phyloP scores from a whole-genome alignment of 805 yeast species.

The Brettanomyces custersianus region DNA sequence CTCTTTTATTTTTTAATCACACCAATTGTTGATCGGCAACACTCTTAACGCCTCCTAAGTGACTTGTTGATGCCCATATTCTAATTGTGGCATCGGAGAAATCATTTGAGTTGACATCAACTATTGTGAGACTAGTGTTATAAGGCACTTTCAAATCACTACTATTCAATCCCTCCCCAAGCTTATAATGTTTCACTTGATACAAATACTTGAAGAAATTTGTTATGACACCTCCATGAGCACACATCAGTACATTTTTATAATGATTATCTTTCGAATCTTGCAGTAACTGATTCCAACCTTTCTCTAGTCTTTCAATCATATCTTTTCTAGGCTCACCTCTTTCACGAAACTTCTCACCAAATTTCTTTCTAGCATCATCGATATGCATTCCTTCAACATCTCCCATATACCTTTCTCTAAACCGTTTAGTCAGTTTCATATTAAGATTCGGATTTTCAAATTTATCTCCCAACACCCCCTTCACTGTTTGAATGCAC shows the following conservation, averaged over 20 bases:
- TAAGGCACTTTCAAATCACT: constrained; percentile 50
- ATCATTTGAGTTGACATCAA: constrained; percentile 40
- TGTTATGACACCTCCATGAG: constrained; percentile 80
- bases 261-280: constrained; percentile 25
- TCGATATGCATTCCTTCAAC: constrained; percentile 65
- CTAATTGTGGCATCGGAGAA: constrained; percentile 35
- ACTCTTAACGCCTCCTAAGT: constrained; percentile 48
- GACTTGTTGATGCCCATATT: constrained; percentile 58
- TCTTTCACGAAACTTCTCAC: constrained; percentile 47
- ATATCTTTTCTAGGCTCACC: constrained; percentile 53
- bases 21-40: constrained; percentile 41
- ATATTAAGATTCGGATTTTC: constrained; percentile 7
- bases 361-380: constrained; percentile 56
- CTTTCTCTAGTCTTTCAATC: constrained; percentile 36
- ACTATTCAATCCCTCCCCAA: constrained; percentile 30
- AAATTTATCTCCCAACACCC: constrained; percentile 27
- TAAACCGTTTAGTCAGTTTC: constrained; percentile 32
- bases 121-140: constrained; percentile 65
- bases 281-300: constrained; percentile 35
- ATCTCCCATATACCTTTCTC: constrained; percentile 75
- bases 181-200: constrained; percentile 26
- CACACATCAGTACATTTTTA: constrained; percentile 50
- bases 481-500: constrained; percentile 50
- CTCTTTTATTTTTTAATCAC: no score
- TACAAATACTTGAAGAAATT: constrained; percentile 46